These are phyloP conservation scores for Asterophora parasitica DNA, from an alignment of 768 basidiomycete genomes.

Conservation along the genomic window DNA sequence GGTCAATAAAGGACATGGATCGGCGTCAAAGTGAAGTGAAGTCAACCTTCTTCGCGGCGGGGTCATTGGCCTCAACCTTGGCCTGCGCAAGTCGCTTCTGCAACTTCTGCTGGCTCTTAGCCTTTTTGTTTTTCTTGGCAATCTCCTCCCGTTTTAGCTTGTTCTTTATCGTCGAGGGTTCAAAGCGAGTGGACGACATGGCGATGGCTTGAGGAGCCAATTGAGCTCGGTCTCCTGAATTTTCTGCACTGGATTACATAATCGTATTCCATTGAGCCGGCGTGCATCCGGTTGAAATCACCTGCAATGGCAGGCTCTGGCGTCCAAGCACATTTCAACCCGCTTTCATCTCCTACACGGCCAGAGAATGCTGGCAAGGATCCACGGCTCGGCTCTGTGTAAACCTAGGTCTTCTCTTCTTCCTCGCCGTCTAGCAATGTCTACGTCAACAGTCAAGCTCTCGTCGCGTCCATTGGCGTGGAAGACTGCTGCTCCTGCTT, in stretches of 20 bases:
- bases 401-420: not conserved
- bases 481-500: slow-evolving; percentile 66
- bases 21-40: not conserved
- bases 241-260: no score
- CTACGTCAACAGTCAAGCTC: slow-evolving; percentile 18
- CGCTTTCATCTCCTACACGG: not conserved
- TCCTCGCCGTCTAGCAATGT: slow-evolving; percentile 12
- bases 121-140: slow-evolving; percentile 65
- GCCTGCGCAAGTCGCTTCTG: slow-evolving; percentile 73
- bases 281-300: slow-evolving; percentile 12
- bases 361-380: slow-evolving; percentile 11
- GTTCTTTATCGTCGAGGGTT: slow-evolving; percentile 74
- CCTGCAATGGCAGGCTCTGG: not conserved
- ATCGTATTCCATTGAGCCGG: slow-evolving; percentile 36
- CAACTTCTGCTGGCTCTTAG: slow-evolving; percentile 77
- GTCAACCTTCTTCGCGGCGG: slow-evolving; percentile 70
- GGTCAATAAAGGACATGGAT: not conserved
- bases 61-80: slow-evolving; percentile 73
- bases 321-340: not conserved
- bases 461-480: slow-evolving; percentile 48
- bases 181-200: slow-evolving; percentile 57
- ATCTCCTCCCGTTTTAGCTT: slow-evolving; percentile 84
- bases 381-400: slow-evolving; percentile 3
- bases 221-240: no score
- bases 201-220: not conserved